phyloP scores from a whole-genome alignment of 2,329 filamentous ascomycete species.

The Talaromyces sp. region DNA sequence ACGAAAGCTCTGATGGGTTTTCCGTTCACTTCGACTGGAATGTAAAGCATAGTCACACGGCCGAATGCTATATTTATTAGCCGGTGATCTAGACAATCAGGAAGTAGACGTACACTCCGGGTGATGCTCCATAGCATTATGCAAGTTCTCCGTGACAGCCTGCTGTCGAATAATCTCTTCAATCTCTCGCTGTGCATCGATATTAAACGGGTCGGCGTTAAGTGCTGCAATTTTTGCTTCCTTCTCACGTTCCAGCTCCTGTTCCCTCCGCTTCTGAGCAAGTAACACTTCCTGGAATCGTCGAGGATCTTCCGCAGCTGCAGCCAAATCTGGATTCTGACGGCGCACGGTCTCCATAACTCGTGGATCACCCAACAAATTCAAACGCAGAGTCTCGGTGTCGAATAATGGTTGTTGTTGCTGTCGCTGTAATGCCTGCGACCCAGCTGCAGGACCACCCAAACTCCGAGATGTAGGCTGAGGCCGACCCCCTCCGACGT shows the following conservation, averaged over 20 bases:
- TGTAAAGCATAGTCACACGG: slow-evolving; percentile 91
- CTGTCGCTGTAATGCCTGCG: slow-evolving; percentile 18
- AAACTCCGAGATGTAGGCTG: slow-evolving; percentile 24
- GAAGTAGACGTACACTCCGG: slow-evolving; percentile 69
- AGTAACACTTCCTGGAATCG: slow-evolving; percentile 72
- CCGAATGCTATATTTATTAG: slow-evolving; percentile 68
- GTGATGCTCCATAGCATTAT: slow-evolving; percentile 95
- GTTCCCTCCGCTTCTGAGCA: slow-evolving; percentile 66
- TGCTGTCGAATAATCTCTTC: slow-evolving; percentile 97
- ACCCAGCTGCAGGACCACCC: slow-evolving; percentile 21
- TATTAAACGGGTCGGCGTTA: slow-evolving; percentile 91
- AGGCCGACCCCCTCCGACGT: slow-evolving; percentile 51
- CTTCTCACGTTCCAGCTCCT: slow-evolving; percentile 70
- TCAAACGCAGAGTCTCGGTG: slow-evolving; percentile 76
- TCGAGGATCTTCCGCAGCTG: slow-evolving; percentile 69
- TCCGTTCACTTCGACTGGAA: slow-evolving; percentile 91
- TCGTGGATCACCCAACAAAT: slow-evolving; percentile 74
- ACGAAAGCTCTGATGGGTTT: slow-evolving; percentile 92
- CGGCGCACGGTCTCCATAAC: slow-evolving; percentile 68
- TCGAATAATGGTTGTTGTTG: slow-evolving; percentile 48
- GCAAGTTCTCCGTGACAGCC: slow-evolving; percentile 88
- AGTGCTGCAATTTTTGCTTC: slow-evolving; percentile 78
- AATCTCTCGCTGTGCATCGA: slow-evolving; percentile 86
- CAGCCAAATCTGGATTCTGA: slow-evolving; percentile 72
- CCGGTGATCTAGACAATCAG: background rate